Percentiles rank a stretch among this genome's conserved stretches.
Evolutionary conservation across 495 filamentous ascomycete species (phyloP).

Genomic region (Tuber aestivum): DNA sequence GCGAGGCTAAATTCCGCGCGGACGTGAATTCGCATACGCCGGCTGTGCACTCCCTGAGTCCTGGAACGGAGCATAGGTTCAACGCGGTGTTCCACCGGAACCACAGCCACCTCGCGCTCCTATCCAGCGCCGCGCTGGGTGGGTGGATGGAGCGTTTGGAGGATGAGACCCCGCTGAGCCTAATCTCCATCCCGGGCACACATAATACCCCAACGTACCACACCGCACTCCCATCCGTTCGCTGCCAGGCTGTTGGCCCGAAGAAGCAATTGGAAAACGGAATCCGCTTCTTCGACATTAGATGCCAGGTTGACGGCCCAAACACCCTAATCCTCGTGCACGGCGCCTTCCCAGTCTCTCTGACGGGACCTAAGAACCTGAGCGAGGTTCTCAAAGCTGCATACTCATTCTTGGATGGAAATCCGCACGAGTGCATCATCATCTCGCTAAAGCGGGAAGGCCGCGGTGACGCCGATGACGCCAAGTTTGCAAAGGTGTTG

Average conservation of each 20-base stretch:
- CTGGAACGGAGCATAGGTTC: conserved; percentile 50
- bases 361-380: conserved; percentile 63
- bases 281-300: conserved; percentile 89
- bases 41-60: conserved; percentile 42
- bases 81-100: conserved; percentile 66
- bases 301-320: conserved; percentile 55
- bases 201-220: conserved; percentile 88
- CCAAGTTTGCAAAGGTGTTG: conserved; percentile 61
- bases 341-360: conserved; percentile 68
- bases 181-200: conserved; percentile 86
- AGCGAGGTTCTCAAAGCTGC: conserved; percentile 62
- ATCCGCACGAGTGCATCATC: conserved; percentile 77
- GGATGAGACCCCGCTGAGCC: conserved; percentile 63
- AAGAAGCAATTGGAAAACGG: conserved; percentile 78
- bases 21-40: conserved; percentile 35
- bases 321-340: conserved; percentile 65
- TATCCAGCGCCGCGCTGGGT: conserved; percentile 62
- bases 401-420: conserved; percentile 65
- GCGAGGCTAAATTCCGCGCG: conserved; percentile 55
- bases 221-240: conserved; percentile 79
- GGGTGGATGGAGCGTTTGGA: conserved; percentile 75
- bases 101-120: conserved; percentile 64
- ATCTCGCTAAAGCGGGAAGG: conserved; percentile 91
- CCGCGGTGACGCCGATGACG: conserved; percentile 69
- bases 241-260: conserved; percentile 79